Conservation (phyloP, 441 rosid species). For the Syzygium malaccense region DNA sequence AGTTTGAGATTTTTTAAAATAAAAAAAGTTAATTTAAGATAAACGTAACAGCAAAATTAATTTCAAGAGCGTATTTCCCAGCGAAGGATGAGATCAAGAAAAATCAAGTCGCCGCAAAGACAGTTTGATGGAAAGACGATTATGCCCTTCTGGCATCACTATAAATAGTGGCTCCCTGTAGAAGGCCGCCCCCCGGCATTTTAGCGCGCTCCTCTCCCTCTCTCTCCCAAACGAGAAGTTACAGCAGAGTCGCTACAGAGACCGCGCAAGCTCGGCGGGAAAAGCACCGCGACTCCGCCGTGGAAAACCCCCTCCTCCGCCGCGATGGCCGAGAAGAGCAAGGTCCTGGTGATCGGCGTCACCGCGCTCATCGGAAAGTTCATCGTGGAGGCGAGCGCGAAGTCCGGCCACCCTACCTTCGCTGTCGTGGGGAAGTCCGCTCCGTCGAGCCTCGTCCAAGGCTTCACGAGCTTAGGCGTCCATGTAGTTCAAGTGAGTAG, state of each 20-base stretch:
- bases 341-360: constrained; percentile 30
- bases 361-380: constrained; percentile 37
- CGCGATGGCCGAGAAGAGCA: constrained; percentile 21
- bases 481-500: constrained; percentile 3
- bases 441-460: constrained; percentile 15
- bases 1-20: neutral
- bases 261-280: neutral
- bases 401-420: constrained; percentile 38
- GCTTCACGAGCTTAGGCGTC: constrained; percentile 29
- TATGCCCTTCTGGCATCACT: neutral
- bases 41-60: neutral
- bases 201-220: neutral
- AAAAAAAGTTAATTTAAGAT: neutral
- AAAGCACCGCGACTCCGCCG: neutral
- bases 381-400: constrained; percentile 39
- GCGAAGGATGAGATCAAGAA: neutral
- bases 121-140: neutral
- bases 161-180: neutral
- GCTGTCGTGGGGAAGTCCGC: constrained; percentile 30
- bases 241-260: neutral
- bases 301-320: neutral
- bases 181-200: neutral
- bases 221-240: neutral
- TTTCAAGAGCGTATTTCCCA: neutral
- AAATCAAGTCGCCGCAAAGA: neutral